Base-by-base conservation (phyloP, 148 eudicot genomes). In the Rhododendron griersonianum region DNA sequence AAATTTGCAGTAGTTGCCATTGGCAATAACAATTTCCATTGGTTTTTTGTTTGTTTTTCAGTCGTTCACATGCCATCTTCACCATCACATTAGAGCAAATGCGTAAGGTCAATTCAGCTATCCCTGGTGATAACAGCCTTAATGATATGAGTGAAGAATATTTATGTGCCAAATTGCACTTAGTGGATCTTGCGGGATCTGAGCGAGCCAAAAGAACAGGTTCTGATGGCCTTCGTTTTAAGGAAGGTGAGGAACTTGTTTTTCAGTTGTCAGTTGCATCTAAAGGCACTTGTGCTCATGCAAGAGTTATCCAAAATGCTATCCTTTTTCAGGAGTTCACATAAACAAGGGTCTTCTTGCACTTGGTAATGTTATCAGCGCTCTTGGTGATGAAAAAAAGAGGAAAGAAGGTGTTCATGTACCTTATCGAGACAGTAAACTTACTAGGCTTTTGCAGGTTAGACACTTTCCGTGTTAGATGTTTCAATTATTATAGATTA, bases 11-110 rank as follows among this genome's bases (percentile, higher is more conserved):
- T 21, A 41, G 37, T 55, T 75, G 45, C 37, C 13, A 23, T 21
- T 78, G 76, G 53, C 45, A 28, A n/a, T 39, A 45, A 33, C 57
- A 47, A 21, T 19, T 76, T 59, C 44, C 76, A 15, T 63, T 63
- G 35, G 63, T 11, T 86, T 33, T 55, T 59, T 78, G 10, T 81
- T 33, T 61, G 84, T 80, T 83, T 89, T 65, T 90, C 91, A 97
- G 99, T 84, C 99, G 99, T 50, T 97, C 99, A 18, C 99, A 97
- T 93, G 99, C 99, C 80, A 95, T 97, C 89, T 97, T 97, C 93
- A 97, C 99, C 82, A 95, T 97, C 74, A 93, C 99, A 28, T 82
- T 97, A 85, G 99, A 97, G 91, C 99, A 97, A 91, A 95, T 95
- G 95, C 95, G 90, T 67, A 94, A 92, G 91, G 83, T 92, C 80